These are phyloP conservation scores for Santalum album DNA, from an alignment of 164 flowering plant genomes.

Conservation along the genomic window DNA sequence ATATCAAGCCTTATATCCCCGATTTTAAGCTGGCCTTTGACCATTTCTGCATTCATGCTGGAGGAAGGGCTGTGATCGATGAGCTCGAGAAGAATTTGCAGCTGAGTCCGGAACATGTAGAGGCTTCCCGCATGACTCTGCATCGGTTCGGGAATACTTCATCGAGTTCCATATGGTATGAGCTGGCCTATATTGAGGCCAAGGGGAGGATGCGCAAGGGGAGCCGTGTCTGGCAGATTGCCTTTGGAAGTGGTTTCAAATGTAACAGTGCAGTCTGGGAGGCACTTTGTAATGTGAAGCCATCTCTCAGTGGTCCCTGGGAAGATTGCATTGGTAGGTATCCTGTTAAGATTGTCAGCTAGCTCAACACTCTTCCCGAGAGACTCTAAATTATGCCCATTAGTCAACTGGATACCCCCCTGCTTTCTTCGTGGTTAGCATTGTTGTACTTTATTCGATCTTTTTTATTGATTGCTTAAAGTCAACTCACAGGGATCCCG, in stretches of 20 bases:
- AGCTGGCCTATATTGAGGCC: conserved; percentile 68
- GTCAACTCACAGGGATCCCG: too few species aligned
- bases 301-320: conserved; percentile 61
- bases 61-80: conserved; percentile 82
- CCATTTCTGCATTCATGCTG: conserved; percentile 85
- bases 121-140: conserved; percentile 73
- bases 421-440: too few species aligned
- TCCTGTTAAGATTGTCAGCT: conserved; percentile 29
- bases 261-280: conserved; percentile 86
- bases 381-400: too few species aligned
- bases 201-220: conserved; percentile 66
- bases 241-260: conserved; percentile 76
- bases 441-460: too few species aligned
- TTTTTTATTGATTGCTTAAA: too few species aligned
- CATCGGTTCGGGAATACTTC: conserved; percentile 78
- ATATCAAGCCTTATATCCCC: conserved; percentile 72
- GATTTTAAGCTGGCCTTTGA: conserved; percentile 82
- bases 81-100: conserved; percentile 82
- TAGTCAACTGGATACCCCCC: too few species aligned
- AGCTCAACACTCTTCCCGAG: too few species aligned
- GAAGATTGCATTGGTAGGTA: conserved; percentile 62
- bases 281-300: conserved; percentile 52
- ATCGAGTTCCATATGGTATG: conserved; percentile 87
- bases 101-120: conserved; percentile 49
- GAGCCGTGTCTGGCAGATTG: conserved; percentile 74